Conservation (phyloP, 257 asterid species). For the Coffea eugenioides region DNA sequence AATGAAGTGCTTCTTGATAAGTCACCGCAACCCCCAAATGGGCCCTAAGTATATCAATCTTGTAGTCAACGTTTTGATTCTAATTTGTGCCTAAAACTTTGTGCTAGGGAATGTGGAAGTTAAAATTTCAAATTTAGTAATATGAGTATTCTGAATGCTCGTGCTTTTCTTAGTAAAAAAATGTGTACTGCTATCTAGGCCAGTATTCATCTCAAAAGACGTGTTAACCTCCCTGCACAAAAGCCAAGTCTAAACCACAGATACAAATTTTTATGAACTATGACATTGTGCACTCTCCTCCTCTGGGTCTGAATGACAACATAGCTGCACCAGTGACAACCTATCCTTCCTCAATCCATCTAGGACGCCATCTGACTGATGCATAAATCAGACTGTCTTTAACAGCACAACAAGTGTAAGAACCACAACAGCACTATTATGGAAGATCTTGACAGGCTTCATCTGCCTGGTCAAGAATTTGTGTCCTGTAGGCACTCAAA, state of each 20-base stretch:
- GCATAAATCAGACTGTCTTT: constrained; percentile 30
- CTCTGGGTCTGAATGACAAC: constrained; percentile 62
- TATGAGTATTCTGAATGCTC: background rate
- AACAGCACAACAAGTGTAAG: constrained; percentile 58
- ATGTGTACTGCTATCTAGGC: background rate
- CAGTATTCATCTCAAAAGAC: constrained; percentile 2
- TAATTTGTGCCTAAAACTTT: background rate
- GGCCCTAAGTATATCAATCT: too few relatives aligned
- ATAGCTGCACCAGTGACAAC: constrained; percentile 74
- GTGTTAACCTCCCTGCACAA: too few relatives aligned
- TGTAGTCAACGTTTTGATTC: too few relatives aligned
- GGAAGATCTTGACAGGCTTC: constrained; percentile 58
- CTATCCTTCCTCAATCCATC: constrained; percentile 53
- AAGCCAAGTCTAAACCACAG: background rate
- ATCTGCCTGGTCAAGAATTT: constrained; percentile 73
- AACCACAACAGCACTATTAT: constrained; percentile 78
- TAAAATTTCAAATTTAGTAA: too few relatives aligned
- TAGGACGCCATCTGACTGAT: constrained; percentile 71
- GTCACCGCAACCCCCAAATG: too few relatives aligned
- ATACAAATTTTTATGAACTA: too few relatives aligned
- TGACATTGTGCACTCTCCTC: constrained; percentile 42
- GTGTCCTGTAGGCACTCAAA: constrained; percentile 45
- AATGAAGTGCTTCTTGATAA: too few relatives aligned
- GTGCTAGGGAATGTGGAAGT: background rate
- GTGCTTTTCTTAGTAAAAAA: too few relatives aligned